Evolutionary conservation across 2,329 filamentous ascomycete species (phyloP).

Genomic region (Venturiaceae sp.): DNA sequence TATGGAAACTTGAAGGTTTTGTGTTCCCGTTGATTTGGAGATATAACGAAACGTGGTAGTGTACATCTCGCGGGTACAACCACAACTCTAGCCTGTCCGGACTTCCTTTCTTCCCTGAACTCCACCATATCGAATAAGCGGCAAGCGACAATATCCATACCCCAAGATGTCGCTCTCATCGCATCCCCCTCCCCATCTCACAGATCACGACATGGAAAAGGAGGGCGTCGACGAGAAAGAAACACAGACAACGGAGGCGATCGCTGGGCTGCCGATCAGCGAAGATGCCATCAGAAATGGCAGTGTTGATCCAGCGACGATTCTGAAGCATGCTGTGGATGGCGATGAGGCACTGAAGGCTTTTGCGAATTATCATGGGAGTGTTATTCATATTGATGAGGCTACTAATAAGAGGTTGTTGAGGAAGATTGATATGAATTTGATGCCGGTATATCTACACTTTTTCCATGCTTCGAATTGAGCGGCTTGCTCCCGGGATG

Average conservation of each 20-base stretch:
- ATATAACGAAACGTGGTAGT: too few species aligned
- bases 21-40: too few species aligned
- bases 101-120: too few species aligned
- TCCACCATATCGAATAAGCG: too few species aligned
- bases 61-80: too few species aligned
- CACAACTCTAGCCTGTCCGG: too few species aligned
- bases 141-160: too few species aligned
- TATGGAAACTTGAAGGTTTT: too few species aligned
- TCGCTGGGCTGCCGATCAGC: neutral
- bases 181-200: neutral
- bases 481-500: neutral
- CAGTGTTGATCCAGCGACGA: conserved; percentile 5
- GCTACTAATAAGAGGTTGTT: conserved; percentile 49
- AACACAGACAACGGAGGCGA: neutral
- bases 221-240: neutral
- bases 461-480: neutral
- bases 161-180: neutral
- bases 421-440: conserved; percentile 51
- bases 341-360: conserved; percentile 52
- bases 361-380: conserved; percentile 37
- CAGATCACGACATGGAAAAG: neutral
- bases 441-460: conserved; percentile 39
- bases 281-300: neutral
- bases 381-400: conserved; percentile 44
- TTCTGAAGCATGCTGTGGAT: conserved; percentile 45